phyloP scores from a whole-genome alignment of 305 asterid genomes.

The Fraxinus sp. region DNA sequence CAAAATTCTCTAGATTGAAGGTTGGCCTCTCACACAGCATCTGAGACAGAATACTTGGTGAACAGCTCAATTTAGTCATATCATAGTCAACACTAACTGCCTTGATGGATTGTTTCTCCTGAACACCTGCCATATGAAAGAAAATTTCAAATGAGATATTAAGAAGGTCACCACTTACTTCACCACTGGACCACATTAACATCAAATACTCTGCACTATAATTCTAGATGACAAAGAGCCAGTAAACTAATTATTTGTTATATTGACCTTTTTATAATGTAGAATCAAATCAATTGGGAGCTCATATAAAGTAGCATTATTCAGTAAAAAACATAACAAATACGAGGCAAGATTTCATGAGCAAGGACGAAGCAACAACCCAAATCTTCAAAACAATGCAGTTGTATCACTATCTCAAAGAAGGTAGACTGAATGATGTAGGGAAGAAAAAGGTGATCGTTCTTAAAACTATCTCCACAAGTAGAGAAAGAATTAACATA shows the following conservation, averaged over 20 bases:
- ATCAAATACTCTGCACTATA: not conserved
- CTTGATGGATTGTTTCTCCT: constrained; percentile 37
- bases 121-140: constrained; percentile 38
- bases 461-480: not conserved
- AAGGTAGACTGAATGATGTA: not conserved
- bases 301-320: not conserved
- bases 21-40: constrained; percentile 30
- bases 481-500: not conserved
- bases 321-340: not conserved
- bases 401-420: not conserved
- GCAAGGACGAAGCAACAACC: not conserved
- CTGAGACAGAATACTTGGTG: constrained; percentile 33
- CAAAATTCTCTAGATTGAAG: constrained; percentile 40
- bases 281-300: not conserved
- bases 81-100: constrained; percentile 31
- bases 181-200: not conserved
- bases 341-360: not conserved
- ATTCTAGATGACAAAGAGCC: not conserved
- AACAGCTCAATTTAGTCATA: constrained; percentile 27
- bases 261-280: not conserved
- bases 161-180: not conserved
- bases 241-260: not conserved
- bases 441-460: constrained; percentile 1
- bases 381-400: not conserved
- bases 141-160: not conserved